These are phyloP conservation scores for Didymella glomerata DNA, from an alignment of 2,329 filamentous ascomycete species.

Conservation along the genomic window DNA sequence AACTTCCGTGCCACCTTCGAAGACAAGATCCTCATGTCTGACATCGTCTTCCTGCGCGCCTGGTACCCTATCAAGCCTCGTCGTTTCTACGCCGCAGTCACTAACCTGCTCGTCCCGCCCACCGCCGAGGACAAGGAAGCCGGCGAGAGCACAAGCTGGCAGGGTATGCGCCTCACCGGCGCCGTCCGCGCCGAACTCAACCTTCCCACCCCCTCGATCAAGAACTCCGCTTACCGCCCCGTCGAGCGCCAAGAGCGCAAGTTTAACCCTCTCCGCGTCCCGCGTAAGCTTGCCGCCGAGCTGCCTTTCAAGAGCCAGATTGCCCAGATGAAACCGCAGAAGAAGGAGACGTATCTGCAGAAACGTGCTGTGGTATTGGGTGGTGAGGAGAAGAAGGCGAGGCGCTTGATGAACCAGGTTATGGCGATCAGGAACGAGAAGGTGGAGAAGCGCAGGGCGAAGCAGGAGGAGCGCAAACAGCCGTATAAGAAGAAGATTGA, in stretches of 20 bases:
- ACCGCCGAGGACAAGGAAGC: conserved; percentile 37
- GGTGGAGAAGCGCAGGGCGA: conserved; percentile 78
- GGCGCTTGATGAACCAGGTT: conserved; percentile 91
- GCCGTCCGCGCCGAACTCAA: conserved; percentile 82
- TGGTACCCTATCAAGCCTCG: conserved; percentile 97
- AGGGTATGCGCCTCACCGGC: conserved; percentile 91
- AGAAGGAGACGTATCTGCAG: conserved; percentile 86
- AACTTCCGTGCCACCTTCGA: conserved; percentile 98
- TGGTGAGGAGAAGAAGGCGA: conserved; percentile 84
- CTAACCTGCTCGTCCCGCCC: conserved; percentile 78
- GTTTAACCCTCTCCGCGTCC: conserved; percentile 73
- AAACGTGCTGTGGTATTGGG: conserved; percentile 92
- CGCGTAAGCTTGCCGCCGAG: conserved; percentile 78
- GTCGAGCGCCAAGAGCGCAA: conserved; percentile 61
- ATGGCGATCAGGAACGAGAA: conserved; percentile 91
- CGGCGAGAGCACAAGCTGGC: conserved; percentile 67
- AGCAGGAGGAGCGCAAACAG: conserved; percentile 86
- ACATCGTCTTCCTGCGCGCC: conserved; percentile 93
- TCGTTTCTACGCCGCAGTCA: conserved; percentile 96
- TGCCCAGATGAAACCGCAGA: conserved; percentile 79
- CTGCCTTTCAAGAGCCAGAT: conserved; percentile 95
- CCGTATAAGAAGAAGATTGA: conserved; percentile 84
- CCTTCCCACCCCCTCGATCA: conserved; percentile 78
- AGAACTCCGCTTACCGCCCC: conserved; percentile 84
- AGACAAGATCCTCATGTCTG: conserved; percentile 96